Conservation (phyloP, 1,284 basidiomycete genomes). For the Fistulinella cinereoalba region DNA sequence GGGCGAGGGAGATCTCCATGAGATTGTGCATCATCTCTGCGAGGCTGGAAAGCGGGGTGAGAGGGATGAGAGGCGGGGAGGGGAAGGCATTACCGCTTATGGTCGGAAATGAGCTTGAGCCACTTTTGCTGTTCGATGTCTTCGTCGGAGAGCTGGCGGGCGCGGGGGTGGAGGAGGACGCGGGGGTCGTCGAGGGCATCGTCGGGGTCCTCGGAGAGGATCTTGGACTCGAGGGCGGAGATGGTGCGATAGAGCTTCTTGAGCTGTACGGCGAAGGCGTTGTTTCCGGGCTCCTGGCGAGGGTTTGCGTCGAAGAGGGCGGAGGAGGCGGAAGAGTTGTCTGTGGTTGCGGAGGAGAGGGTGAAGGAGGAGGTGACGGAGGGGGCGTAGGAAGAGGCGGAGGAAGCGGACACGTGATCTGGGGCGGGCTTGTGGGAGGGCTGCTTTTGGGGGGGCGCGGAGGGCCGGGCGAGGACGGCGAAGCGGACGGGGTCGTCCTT, state of each 20-base stretch:
- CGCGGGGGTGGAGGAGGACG: slow-evolving; percentile 51
- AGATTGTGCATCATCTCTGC: slow-evolving; percentile 89
- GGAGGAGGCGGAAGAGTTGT: slow-evolving; percentile 66
- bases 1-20: slow-evolving; percentile 81
- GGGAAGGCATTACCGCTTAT: slow-evolving; percentile 56
- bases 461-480: slow-evolving; percentile 56
- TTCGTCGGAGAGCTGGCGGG: slow-evolving; percentile 39
- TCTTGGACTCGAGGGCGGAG: slow-evolving; percentile 65
- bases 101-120: slow-evolving; percentile 61
- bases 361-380: slow-evolving; percentile 76
- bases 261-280: slow-evolving; percentile 70
- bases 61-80: not conserved
- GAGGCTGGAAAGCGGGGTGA: slow-evolving; percentile 49
- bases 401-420: slow-evolving; percentile 74
- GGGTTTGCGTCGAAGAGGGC: slow-evolving; percentile 56
- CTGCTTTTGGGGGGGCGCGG: slow-evolving; percentile 52
- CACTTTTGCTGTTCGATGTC: slow-evolving; percentile 66
- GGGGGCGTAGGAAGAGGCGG: slow-evolving; percentile 72
- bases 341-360: slow-evolving; percentile 69
- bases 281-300: slow-evolving; percentile 56
- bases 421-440: no score
- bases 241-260: slow-evolving; percentile 81
- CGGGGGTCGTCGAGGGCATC: slow-evolving; percentile 50
- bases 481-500: slow-evolving; percentile 85
- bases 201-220: slow-evolving; percentile 61